Percentiles rank a stretch among this genome's conserved stretches.
These are phyloP conservation scores for Jatropha curcas DNA, from an alignment of 345 rosid genomes.

Conservation along the genomic window DNA sequence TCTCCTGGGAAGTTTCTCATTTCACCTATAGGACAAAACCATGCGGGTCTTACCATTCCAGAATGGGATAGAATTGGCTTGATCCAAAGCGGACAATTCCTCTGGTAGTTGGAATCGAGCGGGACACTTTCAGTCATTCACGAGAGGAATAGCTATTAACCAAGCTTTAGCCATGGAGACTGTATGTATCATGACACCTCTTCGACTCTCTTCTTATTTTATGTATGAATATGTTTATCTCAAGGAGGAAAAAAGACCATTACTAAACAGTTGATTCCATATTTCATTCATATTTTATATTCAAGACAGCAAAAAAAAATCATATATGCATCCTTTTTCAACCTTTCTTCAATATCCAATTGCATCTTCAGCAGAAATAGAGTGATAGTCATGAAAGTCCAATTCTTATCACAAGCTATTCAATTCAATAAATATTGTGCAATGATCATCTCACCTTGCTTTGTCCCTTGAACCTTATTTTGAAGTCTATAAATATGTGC, in stretches of 20 bases:
- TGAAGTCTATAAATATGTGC: neutral
- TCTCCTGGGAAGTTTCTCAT: too few species aligned
- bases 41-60: too few species aligned
- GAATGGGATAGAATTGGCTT: too few species aligned
- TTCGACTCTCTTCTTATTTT: neutral
- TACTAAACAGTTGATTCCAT: neutral
- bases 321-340: neutral
- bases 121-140: too few species aligned
- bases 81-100: too few species aligned
- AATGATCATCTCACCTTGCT: too few species aligned
- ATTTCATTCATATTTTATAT: neutral
- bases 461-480: neutral
- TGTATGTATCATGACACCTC: neutral
- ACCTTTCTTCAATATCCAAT: neutral
- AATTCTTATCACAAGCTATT: neutral
- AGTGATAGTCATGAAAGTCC: neutral
- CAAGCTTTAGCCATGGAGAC: neutral
- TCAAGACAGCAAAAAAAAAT: neutral
- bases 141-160: neutral
- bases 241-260: neutral
- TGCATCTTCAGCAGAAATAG: neutral
- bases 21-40: too few species aligned
- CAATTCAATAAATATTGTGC: too few species aligned
- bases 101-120: too few species aligned
- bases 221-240: neutral